Evolutionary conservation across 1,284 basidiomycete genomes (phyloP), one percentile per base, ranked within the genome.

Genomic region (Moesziomyces globuligerus): DNA sequence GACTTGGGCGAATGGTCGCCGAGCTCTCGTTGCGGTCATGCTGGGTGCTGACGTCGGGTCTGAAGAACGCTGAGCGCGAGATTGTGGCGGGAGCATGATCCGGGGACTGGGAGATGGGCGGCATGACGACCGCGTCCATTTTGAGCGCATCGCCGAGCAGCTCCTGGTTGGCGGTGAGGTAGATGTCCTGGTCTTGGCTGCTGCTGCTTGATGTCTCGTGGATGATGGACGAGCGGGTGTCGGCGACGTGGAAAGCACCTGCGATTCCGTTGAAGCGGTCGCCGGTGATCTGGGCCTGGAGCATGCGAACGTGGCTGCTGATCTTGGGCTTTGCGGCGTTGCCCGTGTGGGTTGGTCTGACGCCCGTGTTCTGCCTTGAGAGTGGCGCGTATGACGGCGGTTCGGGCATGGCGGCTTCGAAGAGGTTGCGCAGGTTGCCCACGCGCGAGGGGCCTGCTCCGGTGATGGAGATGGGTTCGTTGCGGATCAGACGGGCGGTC

Each of bases 211-310:
- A 3, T 23, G 38, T 45, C 4, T 58, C 41, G 3, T 53, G 18
- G 18, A 65, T 23, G 32, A 58, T 36, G 4, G 55, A 65, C 17
- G 50, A 58, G 5, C 61, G 54, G 3, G 47, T 23, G 20, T 65
- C 58, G 8, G 53, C 59, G 8, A 57, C 42, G 21, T 69, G 39
- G 43, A 57, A 54, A 6, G 56, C 58, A 24, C 64, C 61, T 6
- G 61, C 61, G 3, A 65, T 15, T 17, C 57, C 64, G 21, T 58
- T 56, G 53, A 67, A 60, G 25, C 52, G 51, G 21, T 72, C 69
- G 28, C 69, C 69, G 28, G 69, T 72, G 69, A 72, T 66, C 42
- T 72, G 69, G 9, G 69, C 58, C 20, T 72, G 69, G 17, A 72
- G 58, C 62, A 66, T 72, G n/a, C 62, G 66, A 11, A 66, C 62